These are phyloP conservation scores for Biscogniauxia marginata DNA, from an alignment of 2,329 filamentous ascomycete genomes.

Conservation along the genomic window DNA sequence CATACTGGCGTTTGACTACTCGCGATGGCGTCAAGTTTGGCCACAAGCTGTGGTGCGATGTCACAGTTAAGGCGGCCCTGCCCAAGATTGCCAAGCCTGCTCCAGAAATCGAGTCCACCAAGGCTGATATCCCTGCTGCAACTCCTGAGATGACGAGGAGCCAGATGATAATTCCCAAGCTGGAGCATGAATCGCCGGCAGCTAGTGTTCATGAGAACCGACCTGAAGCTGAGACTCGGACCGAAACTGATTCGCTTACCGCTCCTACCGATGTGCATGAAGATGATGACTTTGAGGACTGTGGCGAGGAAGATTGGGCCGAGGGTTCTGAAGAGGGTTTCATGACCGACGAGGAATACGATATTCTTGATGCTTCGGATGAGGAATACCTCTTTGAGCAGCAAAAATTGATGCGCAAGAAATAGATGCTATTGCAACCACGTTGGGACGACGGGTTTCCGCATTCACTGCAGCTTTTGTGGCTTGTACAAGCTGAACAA, in stretches of 20 bases:
- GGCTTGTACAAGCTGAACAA: not conserved
- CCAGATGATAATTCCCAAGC: constrained; percentile 94
- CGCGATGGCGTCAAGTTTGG: constrained; percentile 80
- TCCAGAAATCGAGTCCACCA: constrained; percentile 17
- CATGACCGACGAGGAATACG: constrained; percentile 96
- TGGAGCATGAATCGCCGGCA: constrained; percentile 88
- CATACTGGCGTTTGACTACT: constrained; percentile 93
- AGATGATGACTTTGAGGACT: constrained; percentile 54
- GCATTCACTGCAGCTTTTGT: not conserved
- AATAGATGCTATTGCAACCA: constrained; percentile 16
- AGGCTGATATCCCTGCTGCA: constrained; percentile 10
- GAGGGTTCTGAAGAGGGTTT: constrained; percentile 71
- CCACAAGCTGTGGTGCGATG: constrained; percentile 92
- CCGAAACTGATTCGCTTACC: constrained; percentile 34
- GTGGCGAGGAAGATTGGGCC: constrained; percentile 59
- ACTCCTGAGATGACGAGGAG: constrained; percentile 40
- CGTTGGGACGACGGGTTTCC: not conserved
- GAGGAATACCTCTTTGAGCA: constrained; percentile 71
- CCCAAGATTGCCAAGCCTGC: constrained; percentile 56
- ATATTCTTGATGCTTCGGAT: constrained; percentile 92
- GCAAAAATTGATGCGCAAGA: constrained; percentile 36
- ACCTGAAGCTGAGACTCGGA: constrained; percentile 52
- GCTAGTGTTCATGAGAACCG: constrained; percentile 73
- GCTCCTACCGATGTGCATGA: constrained; percentile 33
- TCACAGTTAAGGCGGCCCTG: constrained; percentile 66